Percentiles rank a stretch among this genome's conserved stretches.
Evolutionary conservation across 2,329 filamentous ascomycete species (phyloP).

Genomic region (Diaporthe citriasiana): DNA sequence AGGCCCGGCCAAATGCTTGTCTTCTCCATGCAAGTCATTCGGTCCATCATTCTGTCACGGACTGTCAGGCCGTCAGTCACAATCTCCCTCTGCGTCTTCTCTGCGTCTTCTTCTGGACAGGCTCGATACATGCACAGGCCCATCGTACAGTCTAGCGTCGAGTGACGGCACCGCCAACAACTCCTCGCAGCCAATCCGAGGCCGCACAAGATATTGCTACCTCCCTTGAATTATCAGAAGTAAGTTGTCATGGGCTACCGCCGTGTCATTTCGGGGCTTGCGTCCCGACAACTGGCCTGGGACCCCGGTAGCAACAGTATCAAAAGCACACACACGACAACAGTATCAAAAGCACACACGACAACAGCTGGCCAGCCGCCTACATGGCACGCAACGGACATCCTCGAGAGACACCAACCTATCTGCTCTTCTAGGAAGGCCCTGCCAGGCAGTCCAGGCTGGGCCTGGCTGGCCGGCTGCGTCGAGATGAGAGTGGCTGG

Average conservation of each 20-base stretch:
- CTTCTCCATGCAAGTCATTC: constrained; percentile 19
- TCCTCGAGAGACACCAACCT: background rate
- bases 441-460: background rate
- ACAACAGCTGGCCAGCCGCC: background rate
- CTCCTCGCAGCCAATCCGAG: constrained; percentile 7
- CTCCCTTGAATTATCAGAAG: constrained; percentile 30
- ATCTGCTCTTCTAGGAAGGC: background rate
- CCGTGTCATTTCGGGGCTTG: background rate
- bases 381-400: background rate
- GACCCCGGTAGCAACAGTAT: background rate
- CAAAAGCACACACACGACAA: constrained; percentile 1
- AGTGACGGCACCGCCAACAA: constrained; percentile 26
- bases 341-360: constrained; percentile 15
- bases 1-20: background rate
- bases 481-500: constrained; percentile 29
- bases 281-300: background rate
- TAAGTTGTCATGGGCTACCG: constrained; percentile 5
- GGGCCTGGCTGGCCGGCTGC: background rate
- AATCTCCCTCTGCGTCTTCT: background rate
- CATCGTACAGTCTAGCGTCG: constrained; percentile 15
- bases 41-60: constrained; percentile 4
- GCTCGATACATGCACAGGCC: background rate
- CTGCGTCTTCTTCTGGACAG: background rate
- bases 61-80: background rate
- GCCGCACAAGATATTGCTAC: background rate